These are phyloP conservation scores for Backusella tarrabulga DNA, from an alignment of 192 early-diverging fungal species.

Conservation along the genomic window DNA sequence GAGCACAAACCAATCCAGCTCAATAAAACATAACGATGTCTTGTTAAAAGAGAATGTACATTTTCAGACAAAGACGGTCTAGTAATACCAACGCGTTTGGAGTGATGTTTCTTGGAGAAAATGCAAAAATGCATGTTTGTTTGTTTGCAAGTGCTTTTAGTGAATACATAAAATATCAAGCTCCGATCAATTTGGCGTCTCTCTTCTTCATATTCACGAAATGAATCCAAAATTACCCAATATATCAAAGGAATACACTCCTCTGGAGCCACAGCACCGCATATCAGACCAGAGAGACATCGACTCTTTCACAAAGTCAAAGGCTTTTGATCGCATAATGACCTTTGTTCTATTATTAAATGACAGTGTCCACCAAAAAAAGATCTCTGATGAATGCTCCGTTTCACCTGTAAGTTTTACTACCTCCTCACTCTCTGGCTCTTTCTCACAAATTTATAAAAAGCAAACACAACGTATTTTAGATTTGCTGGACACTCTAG, in stretches of 20 bases:
- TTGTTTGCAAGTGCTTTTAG: too few relatives aligned
- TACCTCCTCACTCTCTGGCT: too few relatives aligned
- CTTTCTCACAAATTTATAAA: neutral
- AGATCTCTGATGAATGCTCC: constrained; percentile 50
- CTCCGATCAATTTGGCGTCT: too few relatives aligned
- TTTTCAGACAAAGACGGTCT: too few relatives aligned
- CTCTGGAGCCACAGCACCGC: constrained; percentile 48
- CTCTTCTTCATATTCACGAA: neutral
- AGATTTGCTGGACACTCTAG: constrained; percentile 62
- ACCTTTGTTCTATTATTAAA: constrained; percentile 76
- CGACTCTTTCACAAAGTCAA: constrained; percentile 54
- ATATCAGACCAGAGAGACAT: constrained; percentile 61
- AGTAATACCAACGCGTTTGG: too few relatives aligned
- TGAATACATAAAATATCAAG: too few relatives aligned
- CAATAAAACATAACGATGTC: too few relatives aligned
- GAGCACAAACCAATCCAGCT: too few relatives aligned
- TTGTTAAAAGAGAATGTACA: too few relatives aligned
- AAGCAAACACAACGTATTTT: constrained; percentile 52
- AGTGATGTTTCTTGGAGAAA: too few relatives aligned
- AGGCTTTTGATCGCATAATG: constrained; percentile 67
- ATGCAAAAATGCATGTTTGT: too few relatives aligned
- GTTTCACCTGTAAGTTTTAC: constrained; percentile 52
- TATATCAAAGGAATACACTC: constrained; percentile 34
- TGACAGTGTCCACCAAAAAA: constrained; percentile 63
- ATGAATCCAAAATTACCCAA: neutral